These are phyloP conservation scores for Rhodotorula sp. DNA, from an alignment of 1,284 basidiomycete genomes.

Conservation along the genomic window DNA sequence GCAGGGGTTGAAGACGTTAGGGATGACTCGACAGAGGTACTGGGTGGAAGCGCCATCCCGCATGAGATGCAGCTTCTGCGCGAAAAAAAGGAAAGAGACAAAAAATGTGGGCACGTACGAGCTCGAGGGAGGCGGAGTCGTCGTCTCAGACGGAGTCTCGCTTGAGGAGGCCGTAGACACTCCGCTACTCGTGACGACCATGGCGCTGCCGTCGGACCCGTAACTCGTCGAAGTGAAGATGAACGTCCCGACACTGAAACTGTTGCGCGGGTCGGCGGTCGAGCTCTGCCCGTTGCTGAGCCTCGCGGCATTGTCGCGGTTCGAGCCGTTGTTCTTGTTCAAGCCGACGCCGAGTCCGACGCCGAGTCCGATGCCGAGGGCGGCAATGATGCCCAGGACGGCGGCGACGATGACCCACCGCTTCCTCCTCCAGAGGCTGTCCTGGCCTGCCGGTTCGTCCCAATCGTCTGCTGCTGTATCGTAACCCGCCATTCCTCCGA, in stretches of 20 bases:
- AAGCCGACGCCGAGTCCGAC: conserved; percentile 36
- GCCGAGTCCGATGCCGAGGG: conserved; percentile 27
- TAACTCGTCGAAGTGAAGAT: conserved; percentile 22
- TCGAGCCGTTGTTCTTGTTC: conserved; percentile 7
- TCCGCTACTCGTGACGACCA: neutral
- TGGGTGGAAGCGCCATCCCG: neutral
- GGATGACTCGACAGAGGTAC: neutral
- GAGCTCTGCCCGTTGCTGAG: conserved; percentile 9
- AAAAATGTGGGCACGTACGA: too few species aligned
- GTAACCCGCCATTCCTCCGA: conserved; percentile 6
- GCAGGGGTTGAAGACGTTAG: neutral
- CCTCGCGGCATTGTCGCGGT: conserved; percentile 9
- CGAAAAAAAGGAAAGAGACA: neutral
- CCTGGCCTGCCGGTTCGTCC: conserved; percentile 14
- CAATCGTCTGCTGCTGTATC: conserved; percentile 10
- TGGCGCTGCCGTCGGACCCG: neutral
- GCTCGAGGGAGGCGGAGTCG: neutral
- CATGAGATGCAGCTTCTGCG: too few species aligned
- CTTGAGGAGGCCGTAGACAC: neutral
- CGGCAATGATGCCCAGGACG: conserved; percentile 16
- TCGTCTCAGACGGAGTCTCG: neutral
- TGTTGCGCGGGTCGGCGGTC: conserved; percentile 1
- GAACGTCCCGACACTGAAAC: conserved; percentile 4
- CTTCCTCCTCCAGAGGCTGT: conserved; percentile 7
- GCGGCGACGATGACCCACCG: conserved; percentile 16